Evolutionary conservation across 768 basidiomycete genomes (phyloP), one percentile per base, ranked within the genome.

Genomic region (Russula brevipes): DNA sequence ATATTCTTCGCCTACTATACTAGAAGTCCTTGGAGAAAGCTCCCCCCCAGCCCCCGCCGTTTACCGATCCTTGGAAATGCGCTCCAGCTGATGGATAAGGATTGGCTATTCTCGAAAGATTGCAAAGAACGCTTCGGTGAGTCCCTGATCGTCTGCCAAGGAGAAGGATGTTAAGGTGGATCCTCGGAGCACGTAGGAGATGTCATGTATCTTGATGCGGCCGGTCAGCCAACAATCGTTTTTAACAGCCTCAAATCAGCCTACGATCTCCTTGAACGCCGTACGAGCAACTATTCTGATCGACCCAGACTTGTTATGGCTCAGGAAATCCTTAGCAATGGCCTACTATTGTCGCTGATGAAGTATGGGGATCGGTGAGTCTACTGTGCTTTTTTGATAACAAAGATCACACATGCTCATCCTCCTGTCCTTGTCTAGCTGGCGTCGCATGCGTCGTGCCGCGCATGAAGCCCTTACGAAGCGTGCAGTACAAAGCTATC

Each of bases 361-460:
- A 44, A 19, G 0, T 33, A 52, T 30, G 57, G n/a, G 2, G 44
- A 57, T 16, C 61, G 57, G 56, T 59, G 38, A 46, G 55, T n/a
- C 19, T 24, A 38, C 5, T 10, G 14, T 35, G 10, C 24, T 10
- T 31, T 52, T 8, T 14, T 35, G 50, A 30, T 8, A 16, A 8
- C 9, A 19, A 7, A 31, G 19, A 10, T 3, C 31, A 14, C 6
- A 3, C 2, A 7, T 49, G 35, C 35, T 60, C 11, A 52, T 24
- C 24, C 24, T 24, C 24, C 24, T 7, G 7, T 38, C 16, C 17
- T 14, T 30, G 8, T 38, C 12, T 60, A 76, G 75, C 12, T 76
- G 74, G 74, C 69, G 73, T 33, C 65, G 72, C 16, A 72, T 74
- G 70, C 71, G 75, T 24, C 70, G 73, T 11, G 70, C 72, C 2